A percentile compares a stretch with the other conserved stretches of the same genome.
Conservation (phyloP, 768 basidiomycete genomes). For the Pleurotus tuoliensis region DNA sequence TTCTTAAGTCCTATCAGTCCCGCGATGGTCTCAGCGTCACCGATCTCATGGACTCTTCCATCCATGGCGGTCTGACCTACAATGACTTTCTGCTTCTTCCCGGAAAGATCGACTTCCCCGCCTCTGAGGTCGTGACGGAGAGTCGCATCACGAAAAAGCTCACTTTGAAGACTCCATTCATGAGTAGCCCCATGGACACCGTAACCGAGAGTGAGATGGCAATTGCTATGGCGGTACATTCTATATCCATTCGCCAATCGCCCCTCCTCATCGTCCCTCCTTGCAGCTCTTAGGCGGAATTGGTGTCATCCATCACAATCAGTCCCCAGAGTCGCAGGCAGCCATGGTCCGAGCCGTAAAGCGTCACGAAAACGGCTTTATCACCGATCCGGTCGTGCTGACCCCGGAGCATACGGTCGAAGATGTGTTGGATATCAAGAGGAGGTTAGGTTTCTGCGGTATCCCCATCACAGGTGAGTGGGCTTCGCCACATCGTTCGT, state of each 20-base stretch:
- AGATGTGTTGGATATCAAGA: slow-evolving; percentile 92
- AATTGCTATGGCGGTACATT: slow-evolving; percentile 77
- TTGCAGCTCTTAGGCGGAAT: slow-evolving; percentile 85
- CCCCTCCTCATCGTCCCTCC: slow-evolving; percentile 5
- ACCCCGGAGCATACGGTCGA: slow-evolving; percentile 74
- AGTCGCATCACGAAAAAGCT: slow-evolving; percentile 89
- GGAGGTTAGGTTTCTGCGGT: slow-evolving; percentile 88
- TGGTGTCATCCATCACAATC: slow-evolving; percentile 98
- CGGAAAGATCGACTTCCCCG: slow-evolving; percentile 93
- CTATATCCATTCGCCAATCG: neutral
- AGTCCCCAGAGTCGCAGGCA: slow-evolving; percentile 78
- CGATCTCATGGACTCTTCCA: slow-evolving; percentile 84
- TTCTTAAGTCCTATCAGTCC: slow-evolving; percentile 66
- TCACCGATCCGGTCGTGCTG: slow-evolving; percentile 89
- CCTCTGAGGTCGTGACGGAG: slow-evolving; percentile 76
- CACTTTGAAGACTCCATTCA: slow-evolving; percentile 88
- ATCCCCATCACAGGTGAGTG: slow-evolving; percentile 94
- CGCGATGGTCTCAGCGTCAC: slow-evolving; percentile 80
- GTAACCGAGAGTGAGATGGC: slow-evolving; percentile 96
- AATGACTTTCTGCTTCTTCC: slow-evolving; percentile 95
- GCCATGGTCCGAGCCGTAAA: slow-evolving; percentile 98
- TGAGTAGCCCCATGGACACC: slow-evolving; percentile 99
- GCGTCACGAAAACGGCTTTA: slow-evolving; percentile 98
- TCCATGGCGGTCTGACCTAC: slow-evolving; percentile 93
- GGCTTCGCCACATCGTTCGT: too few species aligned